A percentile compares a stretch with the other conserved stretches of the same genome.
These are phyloP conservation scores for Paracoccidioides lutzii DNA, from an alignment of 2,329 filamentous ascomycete species.

Conservation along the genomic window DNA sequence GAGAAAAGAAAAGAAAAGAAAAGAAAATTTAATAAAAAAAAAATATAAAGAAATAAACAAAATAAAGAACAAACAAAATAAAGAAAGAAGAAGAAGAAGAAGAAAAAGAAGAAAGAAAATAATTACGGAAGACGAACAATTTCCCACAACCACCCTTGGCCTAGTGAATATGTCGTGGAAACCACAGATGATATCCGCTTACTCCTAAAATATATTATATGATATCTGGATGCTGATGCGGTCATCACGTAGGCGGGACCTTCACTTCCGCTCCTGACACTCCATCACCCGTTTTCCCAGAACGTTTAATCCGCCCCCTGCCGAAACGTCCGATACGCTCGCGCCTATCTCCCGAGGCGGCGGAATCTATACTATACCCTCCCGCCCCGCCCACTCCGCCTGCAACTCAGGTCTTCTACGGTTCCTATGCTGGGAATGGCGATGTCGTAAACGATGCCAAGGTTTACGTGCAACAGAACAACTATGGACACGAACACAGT, in stretches of 20 bases:
- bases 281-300: conserved; percentile 67
- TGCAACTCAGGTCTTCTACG: conserved; percentile 62
- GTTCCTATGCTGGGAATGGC: conserved; percentile 47
- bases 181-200: background rate
- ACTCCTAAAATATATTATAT: conserved; percentile 9
- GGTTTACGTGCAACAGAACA: conserved; percentile 34
- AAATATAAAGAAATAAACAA: background rate
- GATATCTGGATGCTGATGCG: conserved; percentile 26
- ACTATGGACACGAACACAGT: conserved; percentile 26
- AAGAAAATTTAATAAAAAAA: background rate
- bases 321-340: conserved; percentile 82
- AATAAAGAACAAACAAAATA: background rate
- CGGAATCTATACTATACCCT: conserved; percentile 70
- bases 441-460: conserved; percentile 38
- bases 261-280: conserved; percentile 51
- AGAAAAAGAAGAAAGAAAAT: background rate
- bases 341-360: conserved; percentile 72
- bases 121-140: background rate
- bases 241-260: conserved; percentile 31
- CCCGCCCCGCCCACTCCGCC: conserved; percentile 56
- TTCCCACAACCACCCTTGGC: background rate
- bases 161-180: background rate
- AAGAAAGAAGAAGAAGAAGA: background rate
- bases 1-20: background rate
- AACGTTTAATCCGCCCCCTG: conserved; percentile 83